A percentile compares a stretch with the other conserved stretches of the same genome.
phyloP scores from a whole-genome alignment of 495 filamentous ascomycete species.

The Xanthoparmelia taractica region DNA sequence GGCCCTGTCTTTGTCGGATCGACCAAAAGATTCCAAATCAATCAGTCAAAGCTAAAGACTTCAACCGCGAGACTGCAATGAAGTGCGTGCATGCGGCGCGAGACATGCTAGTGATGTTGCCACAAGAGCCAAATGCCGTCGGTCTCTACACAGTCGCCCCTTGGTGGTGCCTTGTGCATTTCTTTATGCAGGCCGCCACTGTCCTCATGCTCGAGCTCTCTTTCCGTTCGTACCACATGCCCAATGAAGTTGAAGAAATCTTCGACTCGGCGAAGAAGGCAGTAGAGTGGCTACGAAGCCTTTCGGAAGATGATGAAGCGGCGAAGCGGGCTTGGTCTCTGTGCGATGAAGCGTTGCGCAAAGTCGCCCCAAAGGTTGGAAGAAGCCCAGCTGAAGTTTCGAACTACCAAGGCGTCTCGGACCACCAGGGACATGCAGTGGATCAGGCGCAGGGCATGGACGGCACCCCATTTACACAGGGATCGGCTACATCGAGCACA shows the following conservation, averaged over 20 bases:
- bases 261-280: conserved; percentile 47
- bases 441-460: background rate
- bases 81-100: conserved; percentile 49
- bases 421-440: background rate
- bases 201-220: conserved; percentile 57
- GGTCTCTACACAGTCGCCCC: conserved; percentile 49
- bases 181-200: conserved; percentile 55
- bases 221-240: conserved; percentile 48
- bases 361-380: conserved; percentile 31
- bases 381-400: conserved; percentile 13
- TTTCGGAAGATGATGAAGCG: conserved; percentile 47
- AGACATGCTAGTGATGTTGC: conserved; percentile 47
- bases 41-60: conserved; percentile 36
- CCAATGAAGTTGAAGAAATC: conserved; percentile 41
- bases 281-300: conserved; percentile 46
- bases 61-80: conserved; percentile 50
- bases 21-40: conserved; percentile 42
- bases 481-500: background rate
- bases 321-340: conserved; percentile 52
- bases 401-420: background rate
- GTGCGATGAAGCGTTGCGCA: conserved; percentile 40
- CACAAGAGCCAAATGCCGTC: conserved; percentile 37
- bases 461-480: background rate
- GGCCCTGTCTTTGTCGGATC: conserved; percentile 56
- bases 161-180: conserved; percentile 62